Evolutionary conservation across 306 rosid genomes (phyloP), one percentile per base, ranked within the genome.

Genomic region (Quercus glauca): DNA sequence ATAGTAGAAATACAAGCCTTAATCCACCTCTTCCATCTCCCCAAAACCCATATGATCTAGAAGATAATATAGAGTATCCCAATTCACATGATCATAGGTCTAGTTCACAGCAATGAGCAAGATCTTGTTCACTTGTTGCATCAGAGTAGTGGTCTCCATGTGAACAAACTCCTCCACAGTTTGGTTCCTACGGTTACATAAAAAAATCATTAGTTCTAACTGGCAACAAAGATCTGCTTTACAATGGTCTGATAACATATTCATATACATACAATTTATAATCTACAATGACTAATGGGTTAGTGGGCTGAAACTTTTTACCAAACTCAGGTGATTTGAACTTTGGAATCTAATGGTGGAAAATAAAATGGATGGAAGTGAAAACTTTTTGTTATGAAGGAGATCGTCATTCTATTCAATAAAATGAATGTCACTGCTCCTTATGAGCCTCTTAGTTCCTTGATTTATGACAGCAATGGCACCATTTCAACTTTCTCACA

Each of bases 121-220:
- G 73, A 7, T 80, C 88, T 56, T 9, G 59, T 78, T 83, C 83
- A 37, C n/a, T 76, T 1, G 49, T 28, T 33, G 74, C 71, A 56
- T 84, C 75, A 25, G 75, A 60, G 73, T 43, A 4, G 57, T 68
- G 12, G 70, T 26, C 65, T 87, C 84, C 59, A 57, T 76, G 63
- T 79, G 87, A 60, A 91, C 81, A 84, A 90, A 91, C 59, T 91
- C 88, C 84, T 72, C 80, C 13, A 77, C 86, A 8, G 78, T 86
- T 69, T 78, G 74, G 28, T 51, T 73, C 83, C 94, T 85, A 88
- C 78, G 55, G 12, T 71, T 21, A 18, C 21, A 64, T n/a, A 10
- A 73, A 49, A 71, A 72, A 75, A 51, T 5, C 59, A 58, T 49
- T 35, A 64, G 28, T 33, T 41, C 69, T 45, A 45, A 59, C 9